Percentiles rank a stretch among this genome's conserved stretches.
phyloP scores from a whole-genome alignment of 495 filamentous ascomycete genomes.

The Penicillium bialowiezense region DNA sequence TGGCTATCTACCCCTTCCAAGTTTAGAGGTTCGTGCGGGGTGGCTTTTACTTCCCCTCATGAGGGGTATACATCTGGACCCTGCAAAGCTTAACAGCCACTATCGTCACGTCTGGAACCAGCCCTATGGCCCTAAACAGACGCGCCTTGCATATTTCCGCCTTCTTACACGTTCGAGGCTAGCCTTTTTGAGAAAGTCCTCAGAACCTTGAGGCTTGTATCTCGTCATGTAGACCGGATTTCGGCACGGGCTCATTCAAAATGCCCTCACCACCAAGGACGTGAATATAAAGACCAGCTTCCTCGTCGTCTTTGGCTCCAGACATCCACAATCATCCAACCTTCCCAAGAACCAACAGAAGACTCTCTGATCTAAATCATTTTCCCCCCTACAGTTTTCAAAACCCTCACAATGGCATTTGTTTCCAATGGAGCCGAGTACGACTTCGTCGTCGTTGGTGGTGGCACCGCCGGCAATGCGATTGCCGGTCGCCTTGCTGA shows the following conservation, averaged over 20 bases:
- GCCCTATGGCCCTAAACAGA: not conserved
- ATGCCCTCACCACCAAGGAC: not conserved
- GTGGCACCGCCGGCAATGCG: constrained; percentile 57
- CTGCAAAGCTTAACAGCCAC: not conserved
- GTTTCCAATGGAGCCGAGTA: constrained; percentile 28
- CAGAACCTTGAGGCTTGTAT: not conserved
- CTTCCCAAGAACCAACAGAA: not conserved
- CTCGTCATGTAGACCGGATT: not conserved
- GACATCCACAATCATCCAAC: not conserved
- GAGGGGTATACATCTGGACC: not conserved
- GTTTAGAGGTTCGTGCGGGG: not conserved
- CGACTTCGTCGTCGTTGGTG: constrained; percentile 46
- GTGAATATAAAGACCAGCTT: not conserved
- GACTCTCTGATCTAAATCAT: no score
- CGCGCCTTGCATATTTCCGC: not conserved
- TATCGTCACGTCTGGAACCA: not conserved
- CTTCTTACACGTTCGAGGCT: not conserved
- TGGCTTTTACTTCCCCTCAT: not conserved
- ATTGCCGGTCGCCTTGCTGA: constrained; percentile 59
- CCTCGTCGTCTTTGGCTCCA: not conserved
- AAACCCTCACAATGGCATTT: constrained; percentile 23
- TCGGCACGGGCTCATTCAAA: not conserved
- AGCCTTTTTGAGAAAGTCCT: not conserved
- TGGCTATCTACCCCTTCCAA: no score
- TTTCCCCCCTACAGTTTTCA: no score